These are phyloP conservation scores for Carex parvula DNA, from an alignment of 176 grass and related monocot species.

Conservation along the genomic window DNA sequence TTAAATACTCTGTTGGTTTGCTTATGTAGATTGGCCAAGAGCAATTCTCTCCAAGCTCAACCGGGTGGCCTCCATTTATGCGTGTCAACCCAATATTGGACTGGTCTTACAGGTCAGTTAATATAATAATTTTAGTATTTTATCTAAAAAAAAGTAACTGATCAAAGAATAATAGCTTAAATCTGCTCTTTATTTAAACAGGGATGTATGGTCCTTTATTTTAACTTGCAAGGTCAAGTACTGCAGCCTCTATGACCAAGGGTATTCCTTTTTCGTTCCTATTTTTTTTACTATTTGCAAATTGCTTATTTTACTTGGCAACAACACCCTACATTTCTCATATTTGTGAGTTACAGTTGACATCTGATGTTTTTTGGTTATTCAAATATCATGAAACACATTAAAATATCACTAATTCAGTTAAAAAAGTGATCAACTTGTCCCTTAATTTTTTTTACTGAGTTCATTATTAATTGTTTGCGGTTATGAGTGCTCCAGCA, in stretches of 20 bases:
- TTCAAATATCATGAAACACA: not conserved
- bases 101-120: constrained; percentile 95
- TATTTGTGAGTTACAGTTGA: constrained; percentile 5
- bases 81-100: constrained; percentile 99
- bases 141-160: not conserved
- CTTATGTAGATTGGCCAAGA: constrained; percentile 93
- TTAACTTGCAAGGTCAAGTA: constrained; percentile 92
- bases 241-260: constrained; percentile 94
- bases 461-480: not conserved
- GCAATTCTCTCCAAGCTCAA: constrained; percentile 95
- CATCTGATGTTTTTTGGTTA: not conserved
- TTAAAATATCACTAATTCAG: not conserved
- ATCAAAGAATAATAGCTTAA: constrained; percentile 16
- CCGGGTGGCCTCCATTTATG: constrained; percentile 99
- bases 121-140: constrained; percentile 21
- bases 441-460: not conserved
- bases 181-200: constrained; percentile 37
- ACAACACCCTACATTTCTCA: not conserved
- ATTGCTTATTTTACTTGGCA: constrained; percentile 1
- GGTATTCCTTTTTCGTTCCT: constrained; percentile 47
- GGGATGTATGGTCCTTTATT: constrained; percentile 99
- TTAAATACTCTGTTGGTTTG: constrained; percentile 24
- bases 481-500: not conserved
- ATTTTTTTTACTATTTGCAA: not conserved
- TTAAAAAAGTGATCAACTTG: not conserved